These are phyloP conservation scores for Pontederia crassipes DNA, from an alignment of 176 grass and related monocot genomes.

Conservation along the genomic window DNA sequence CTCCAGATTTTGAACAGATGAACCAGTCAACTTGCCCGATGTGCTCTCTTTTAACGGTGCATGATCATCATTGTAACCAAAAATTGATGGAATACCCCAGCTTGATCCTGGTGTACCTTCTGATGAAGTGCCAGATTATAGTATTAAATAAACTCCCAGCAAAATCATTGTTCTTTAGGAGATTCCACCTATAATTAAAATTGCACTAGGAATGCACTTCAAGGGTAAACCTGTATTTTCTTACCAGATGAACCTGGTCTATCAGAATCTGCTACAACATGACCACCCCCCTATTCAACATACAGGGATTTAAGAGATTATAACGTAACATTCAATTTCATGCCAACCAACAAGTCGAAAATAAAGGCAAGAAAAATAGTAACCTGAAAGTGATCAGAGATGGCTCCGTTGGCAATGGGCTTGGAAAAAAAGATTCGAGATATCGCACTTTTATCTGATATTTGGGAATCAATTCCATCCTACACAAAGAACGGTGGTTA, in stretches of 20 bases:
- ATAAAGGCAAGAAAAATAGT: constrained; percentile 5
- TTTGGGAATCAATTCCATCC: constrained; percentile 47
- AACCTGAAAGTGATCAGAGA: constrained; percentile 31
- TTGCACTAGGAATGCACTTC: not conserved
- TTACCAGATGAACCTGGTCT: constrained; percentile 23
- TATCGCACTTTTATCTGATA: constrained; percentile 47
- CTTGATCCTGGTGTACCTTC: constrained; percentile 27
- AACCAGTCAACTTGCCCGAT: constrained; percentile 23
- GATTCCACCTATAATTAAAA: too few relatives aligned
- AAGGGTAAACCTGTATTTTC: not conserved
- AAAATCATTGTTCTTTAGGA: not conserved
- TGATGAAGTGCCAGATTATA: constrained; percentile 20
- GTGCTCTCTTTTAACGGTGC: constrained; percentile 30
- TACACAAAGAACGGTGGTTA: constrained; percentile 11
- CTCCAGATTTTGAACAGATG: constrained; percentile 30
- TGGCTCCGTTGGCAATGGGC: constrained; percentile 35
- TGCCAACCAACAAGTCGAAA: not conserved
- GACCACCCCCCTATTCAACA: constrained; percentile 30
- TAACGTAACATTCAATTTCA: constrained; percentile 8
- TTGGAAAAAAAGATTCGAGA: constrained; percentile 55
- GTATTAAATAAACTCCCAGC: not conserved
- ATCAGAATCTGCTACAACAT: constrained; percentile 28
- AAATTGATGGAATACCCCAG: constrained; percentile 32
- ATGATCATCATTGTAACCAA: constrained; percentile 26
- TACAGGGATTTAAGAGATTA: constrained; percentile 16